Percentiles rank a stretch among this genome's conserved stretches.
Conservation (phyloP, 2,329 filamentous ascomycete genomes). For the Diplodia mutila region DNA sequence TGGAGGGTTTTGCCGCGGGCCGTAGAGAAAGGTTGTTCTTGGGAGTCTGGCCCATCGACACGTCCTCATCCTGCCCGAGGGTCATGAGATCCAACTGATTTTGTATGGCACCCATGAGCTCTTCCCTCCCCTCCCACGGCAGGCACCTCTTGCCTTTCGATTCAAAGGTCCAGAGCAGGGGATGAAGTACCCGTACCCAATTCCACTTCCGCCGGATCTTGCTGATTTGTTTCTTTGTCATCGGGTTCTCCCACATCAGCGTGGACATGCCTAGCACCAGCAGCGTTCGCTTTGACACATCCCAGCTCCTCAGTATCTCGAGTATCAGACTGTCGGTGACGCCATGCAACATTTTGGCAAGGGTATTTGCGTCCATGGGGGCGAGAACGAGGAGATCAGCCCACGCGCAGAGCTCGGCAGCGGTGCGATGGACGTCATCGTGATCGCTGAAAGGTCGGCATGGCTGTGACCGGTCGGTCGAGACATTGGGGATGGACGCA, state of each 20-base stretch:
- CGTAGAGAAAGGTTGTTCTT: conserved; percentile 26
- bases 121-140: conserved; percentile 63
- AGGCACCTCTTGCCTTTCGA: conserved; percentile 51
- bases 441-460: conserved; percentile 15
- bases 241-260: conserved; percentile 86
- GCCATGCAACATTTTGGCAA: conserved; percentile 86
- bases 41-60: conserved; percentile 41
- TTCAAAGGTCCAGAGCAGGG: conserved; percentile 81
- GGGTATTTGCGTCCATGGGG: conserved; percentile 80
- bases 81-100: conserved; percentile 77
- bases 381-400: conserved; percentile 83
- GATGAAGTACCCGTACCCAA: conserved; percentile 78
- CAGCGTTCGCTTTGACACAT: conserved; percentile 81
- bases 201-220: conserved; percentile 84
- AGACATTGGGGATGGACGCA: conserved; percentile 21
- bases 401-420: conserved; percentile 69
- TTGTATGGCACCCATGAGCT: conserved; percentile 73
- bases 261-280: conserved; percentile 88
- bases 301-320: conserved; percentile 83
- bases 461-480: conserved; percentile 22
- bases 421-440: conserved; percentile 19
- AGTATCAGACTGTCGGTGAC: conserved; percentile 79
- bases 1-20: conserved; percentile 32
- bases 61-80: conserved; percentile 71
- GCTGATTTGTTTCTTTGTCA: conserved; percentile 83